Evolutionary conservation across 768 basidiomycete species (phyloP).

Genomic region (Sistotremastrum niveocremeum): DNA sequence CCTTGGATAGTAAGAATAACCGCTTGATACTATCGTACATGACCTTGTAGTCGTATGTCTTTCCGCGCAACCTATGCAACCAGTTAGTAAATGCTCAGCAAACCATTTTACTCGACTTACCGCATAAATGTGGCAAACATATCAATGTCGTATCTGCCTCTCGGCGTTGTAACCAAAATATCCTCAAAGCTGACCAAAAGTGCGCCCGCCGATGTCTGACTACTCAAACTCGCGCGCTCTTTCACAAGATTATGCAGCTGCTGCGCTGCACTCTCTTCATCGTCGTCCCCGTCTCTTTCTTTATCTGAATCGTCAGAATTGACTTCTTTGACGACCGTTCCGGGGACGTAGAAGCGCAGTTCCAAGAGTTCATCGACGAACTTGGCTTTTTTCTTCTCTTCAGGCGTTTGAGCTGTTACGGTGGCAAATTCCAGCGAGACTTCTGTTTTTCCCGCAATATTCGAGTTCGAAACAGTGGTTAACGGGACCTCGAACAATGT

Average conservation of each 20-base stretch:
- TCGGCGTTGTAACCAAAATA: conserved; percentile 85
- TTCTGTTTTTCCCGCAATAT: conserved; percentile 93
- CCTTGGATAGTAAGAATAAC: conserved; percentile 89
- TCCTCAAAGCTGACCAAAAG: conserved; percentile 92
- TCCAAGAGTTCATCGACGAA: conserved; percentile 80
- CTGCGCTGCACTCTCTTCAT: conserved; percentile 83
- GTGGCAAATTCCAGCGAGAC: conserved; percentile 90
- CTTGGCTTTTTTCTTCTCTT: conserved; percentile 29
- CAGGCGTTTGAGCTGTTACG: conserved; percentile 30
- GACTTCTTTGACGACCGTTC: conserved; percentile 42
- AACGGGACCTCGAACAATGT: conserved; percentile 85
- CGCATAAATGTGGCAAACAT: conserved; percentile 94
- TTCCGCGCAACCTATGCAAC: conserved; percentile 52
- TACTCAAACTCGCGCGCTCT: conserved; percentile 86
- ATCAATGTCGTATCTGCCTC: conserved; percentile 95
- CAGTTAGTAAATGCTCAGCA: too few species aligned
- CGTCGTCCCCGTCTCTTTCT: conserved; percentile 26
- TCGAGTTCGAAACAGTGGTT: conserved; percentile 82
- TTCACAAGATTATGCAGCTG: conserved; percentile 95
- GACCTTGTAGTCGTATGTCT: conserved; percentile 99
- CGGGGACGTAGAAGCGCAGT: conserved; percentile 93
- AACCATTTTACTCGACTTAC: too few species aligned
- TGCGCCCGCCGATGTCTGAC: conserved; percentile 65
- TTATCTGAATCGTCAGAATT: conserved; percentile 52
- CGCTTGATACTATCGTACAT: conserved; percentile 76